Evolutionary conservation across 2,329 filamentous ascomycete genomes (phyloP), one percentile per base, ranked within the genome.

Genomic region (Westerdykella aurantiaca): DNA sequence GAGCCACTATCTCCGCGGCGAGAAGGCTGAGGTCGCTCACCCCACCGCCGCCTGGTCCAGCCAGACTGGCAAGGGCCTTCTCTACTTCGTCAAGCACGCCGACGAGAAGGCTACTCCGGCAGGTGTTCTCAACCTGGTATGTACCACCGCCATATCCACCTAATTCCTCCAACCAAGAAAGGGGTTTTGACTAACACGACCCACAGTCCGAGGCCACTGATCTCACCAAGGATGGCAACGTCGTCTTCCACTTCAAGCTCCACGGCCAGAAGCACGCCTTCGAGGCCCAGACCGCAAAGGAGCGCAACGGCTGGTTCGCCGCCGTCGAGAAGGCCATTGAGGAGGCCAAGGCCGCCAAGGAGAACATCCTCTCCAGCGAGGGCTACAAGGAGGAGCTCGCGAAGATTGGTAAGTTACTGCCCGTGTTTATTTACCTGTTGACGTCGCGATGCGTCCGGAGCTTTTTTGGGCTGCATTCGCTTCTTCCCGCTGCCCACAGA

Each of bases 241-340:
- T 80, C 72, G 90, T 93, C 72, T 95, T 98, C 77, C 76, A 82
- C 64, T 86, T 97, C 77, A 87, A 84, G 66, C 73, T 86, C 65
- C 83, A 85, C 71, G 86, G 85, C 57, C 85, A 94, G 73, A 95
- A 95, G 82, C 89, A 96, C 79, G 80, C 80, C 48, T 95, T 98
- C 79, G 91, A 96, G 80, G 88, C 91, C 45, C 63, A 75, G 60
- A 83, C 65, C 60, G 60, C 79, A 39, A 74, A 81, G 47, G 89
- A 96, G 74, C 89, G 91, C 66, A 88, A 95, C 70, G 88, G 86
- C 78, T 97, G 93, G 93, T 81, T 95, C 60, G 73, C 82, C 50
- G 85, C 90, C 63, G 69, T 95, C 57, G 89, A 93, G 80, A 73
- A 79, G 61, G 88, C 90, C 77, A 80, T 86, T 42, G 78, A 82